phyloP scores from a whole-genome alignment of 495 filamentous ascomycete species.

The Tetracladium marchalianum region DNA sequence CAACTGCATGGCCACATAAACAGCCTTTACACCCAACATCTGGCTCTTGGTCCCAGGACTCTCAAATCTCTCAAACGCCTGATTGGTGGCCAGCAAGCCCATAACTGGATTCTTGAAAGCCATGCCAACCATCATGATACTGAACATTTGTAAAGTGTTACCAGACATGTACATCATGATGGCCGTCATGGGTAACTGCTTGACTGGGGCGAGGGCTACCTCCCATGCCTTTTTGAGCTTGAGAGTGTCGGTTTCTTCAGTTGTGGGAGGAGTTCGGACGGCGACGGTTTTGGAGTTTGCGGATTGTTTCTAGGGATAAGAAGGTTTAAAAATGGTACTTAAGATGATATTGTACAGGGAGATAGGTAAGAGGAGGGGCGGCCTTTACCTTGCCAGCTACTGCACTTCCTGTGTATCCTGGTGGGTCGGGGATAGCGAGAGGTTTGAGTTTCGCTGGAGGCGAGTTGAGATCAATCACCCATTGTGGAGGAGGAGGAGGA shows the following conservation, averaged over 20 bases:
- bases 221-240: conserved; percentile 99
- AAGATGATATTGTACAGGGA: not conserved
- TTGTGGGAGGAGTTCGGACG: conserved; percentile 46
- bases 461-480: conserved; percentile 68
- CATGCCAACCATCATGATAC: conserved; percentile 99
- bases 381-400: conserved; percentile 43
- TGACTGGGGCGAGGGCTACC: conserved; percentile 85
- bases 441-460: conserved; percentile 52
- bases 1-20: conserved; percentile 81
- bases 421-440: conserved; percentile 68
- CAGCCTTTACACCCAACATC: conserved; percentile 69
- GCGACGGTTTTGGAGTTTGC: conserved; percentile 18
- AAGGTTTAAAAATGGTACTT: conserved; percentile 5
- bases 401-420: conserved; percentile 60
- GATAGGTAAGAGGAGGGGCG: not conserved
- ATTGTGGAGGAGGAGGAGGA: conserved; percentile 56
- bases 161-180: conserved; percentile 99
- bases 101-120: conserved; percentile 93
- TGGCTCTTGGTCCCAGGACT: conserved; percentile 64
- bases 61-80: conserved; percentile 80
- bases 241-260: conserved; percentile 81
- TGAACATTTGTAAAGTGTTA: conserved; percentile 97
- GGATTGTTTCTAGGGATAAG: conserved; percentile 26
- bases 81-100: conserved; percentile 68
- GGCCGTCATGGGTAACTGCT: conserved; percentile 92